Evolutionary conservation across 495 filamentous ascomycete genomes (phyloP).

Genomic region (Peziza echinospora): DNA sequence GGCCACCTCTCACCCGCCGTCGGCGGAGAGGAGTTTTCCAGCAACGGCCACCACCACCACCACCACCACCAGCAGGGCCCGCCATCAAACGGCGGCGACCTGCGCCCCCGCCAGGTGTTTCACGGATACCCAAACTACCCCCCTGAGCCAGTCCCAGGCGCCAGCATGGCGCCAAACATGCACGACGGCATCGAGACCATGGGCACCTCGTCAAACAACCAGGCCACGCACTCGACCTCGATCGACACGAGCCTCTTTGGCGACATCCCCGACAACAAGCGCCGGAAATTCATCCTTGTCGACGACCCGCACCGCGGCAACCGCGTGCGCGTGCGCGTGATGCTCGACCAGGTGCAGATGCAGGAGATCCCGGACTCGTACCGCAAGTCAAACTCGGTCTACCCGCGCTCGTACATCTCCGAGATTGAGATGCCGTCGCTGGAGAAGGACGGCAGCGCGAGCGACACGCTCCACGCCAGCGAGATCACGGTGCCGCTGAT

Average conservation of each 20-base stretch:
- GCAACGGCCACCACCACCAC: conserved; percentile 21
- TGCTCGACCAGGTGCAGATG: conserved; percentile 70
- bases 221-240: conserved; percentile 18
- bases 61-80: conserved; percentile 23
- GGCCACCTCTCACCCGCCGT: conserved; percentile 19
- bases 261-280: conserved; percentile 65
- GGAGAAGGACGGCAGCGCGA: conserved; percentile 32
- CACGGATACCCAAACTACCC: conserved; percentile 45
- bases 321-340: conserved; percentile 68
- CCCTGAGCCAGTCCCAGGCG: conserved; percentile 28
- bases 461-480: conserved; percentile 30
- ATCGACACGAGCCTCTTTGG: conserved; percentile 41
- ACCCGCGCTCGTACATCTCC: conserved; percentile 70
- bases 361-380: conserved; percentile 89
- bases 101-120: conserved; percentile 61
- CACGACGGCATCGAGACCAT: conserved; percentile 42
- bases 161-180: conserved; percentile 50
- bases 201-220: conserved; percentile 19
- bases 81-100: conserved; percentile 29
- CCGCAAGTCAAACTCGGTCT: conserved; percentile 69
- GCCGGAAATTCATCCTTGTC: conserved; percentile 87
- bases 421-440: conserved; percentile 65
- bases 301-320: conserved; percentile 60
- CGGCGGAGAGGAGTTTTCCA: conserved; percentile 16
- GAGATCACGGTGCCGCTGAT: conserved; percentile 47